A percentile compares a stretch with the other conserved stretches of the same genome.
Conservation (phyloP, 305 asterid species). For the Salvia sclarea region DNA sequence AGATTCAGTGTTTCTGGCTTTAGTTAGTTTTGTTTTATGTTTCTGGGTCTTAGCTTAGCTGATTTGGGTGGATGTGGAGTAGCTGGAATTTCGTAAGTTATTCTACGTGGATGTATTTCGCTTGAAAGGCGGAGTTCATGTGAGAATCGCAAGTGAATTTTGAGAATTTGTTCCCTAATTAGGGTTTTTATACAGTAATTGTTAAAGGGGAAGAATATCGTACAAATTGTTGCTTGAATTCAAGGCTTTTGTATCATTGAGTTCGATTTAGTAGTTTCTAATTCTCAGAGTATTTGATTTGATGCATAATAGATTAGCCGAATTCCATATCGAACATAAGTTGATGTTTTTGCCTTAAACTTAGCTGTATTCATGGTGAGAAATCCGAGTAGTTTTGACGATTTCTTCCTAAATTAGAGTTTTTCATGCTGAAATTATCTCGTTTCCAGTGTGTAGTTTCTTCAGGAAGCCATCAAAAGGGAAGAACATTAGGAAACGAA, state of each 20-base stretch:
- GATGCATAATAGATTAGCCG: background rate
- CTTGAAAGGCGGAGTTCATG: background rate
- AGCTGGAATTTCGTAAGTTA: background rate
- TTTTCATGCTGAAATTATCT: background rate
- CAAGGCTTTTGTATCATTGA: background rate
- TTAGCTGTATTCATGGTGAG: background rate
- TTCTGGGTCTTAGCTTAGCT: background rate
- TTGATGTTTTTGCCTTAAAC: background rate
- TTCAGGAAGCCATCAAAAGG: slow-evolving; percentile 83
- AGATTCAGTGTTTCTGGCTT: background rate
- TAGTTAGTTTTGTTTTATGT: background rate
- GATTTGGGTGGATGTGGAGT: slow-evolving; percentile 2
- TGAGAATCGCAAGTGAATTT: background rate
- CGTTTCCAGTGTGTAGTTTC: slow-evolving; percentile 76
- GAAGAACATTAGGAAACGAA: slow-evolving; percentile 79
- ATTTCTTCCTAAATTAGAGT: background rate
- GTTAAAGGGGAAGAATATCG: slow-evolving; percentile 59
- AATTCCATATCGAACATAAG: background rate
- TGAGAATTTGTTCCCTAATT: background rate
- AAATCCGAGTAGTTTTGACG: background rate
- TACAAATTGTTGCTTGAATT: slow-evolving; percentile 23
- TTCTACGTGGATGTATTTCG: background rate
- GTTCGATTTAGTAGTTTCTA: background rate
- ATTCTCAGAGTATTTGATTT: background rate
- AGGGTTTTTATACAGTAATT: slow-evolving; percentile 6